Conservation (phyloP, 345 rosid genomes). For the Alliaria petiolata region DNA sequence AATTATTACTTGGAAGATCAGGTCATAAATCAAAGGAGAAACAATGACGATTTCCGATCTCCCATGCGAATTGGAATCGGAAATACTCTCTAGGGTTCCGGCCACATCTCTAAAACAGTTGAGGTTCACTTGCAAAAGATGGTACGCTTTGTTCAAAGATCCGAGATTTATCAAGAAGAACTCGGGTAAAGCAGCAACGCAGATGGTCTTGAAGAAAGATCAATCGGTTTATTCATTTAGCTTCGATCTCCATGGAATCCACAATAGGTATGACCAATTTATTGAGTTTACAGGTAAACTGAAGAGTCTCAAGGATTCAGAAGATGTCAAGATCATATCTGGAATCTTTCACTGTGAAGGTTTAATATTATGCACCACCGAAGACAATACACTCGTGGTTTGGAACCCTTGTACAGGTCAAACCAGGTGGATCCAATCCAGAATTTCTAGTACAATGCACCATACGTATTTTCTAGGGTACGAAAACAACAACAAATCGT, state of each 20-base stretch:
- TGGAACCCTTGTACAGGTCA: background rate
- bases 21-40: too few species aligned
- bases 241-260: background rate
- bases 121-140: background rate
- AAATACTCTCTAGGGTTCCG: background rate
- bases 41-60: background rate
- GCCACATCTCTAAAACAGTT: background rate
- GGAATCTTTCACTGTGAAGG: background rate
- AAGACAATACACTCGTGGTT: background rate
- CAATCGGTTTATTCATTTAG: background rate
- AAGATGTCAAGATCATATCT: background rate
- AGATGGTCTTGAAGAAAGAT: background rate
- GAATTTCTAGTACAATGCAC: too few species aligned
- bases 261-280: background rate
- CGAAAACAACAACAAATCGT: background rate
- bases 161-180: background rate
- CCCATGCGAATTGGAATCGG: background rate
- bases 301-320: background rate
- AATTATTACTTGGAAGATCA: too few species aligned
- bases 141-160: conserved; percentile 2
- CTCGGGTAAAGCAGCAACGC: background rate
- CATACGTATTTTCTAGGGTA: background rate
- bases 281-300: background rate
- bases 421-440: background rate
- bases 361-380: background rate